Percentiles rank a stretch among this genome's conserved stretches.
phyloP scores from a whole-genome alignment of 352 stramenopile genomes.

The Elongisporangium prolatum region DNA sequence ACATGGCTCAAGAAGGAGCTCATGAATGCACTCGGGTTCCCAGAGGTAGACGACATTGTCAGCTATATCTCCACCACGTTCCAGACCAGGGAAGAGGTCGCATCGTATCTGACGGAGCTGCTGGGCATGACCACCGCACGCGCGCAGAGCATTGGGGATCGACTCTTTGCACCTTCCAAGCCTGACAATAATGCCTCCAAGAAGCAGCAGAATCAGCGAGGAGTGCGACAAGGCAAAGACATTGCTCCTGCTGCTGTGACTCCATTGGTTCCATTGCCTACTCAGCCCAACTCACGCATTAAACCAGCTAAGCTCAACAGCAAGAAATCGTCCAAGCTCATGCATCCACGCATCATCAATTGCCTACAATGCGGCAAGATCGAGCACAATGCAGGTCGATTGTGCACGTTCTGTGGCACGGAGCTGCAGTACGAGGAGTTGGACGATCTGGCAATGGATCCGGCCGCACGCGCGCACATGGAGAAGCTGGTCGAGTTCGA shows the following conservation, averaged over 20 bases:
- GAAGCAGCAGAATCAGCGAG: constrained; percentile 7
- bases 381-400: constrained; percentile 50
- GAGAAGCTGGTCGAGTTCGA: constrained; percentile 49
- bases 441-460: constrained; percentile 25
- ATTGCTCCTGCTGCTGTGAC: not conserved
- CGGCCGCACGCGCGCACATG: constrained; percentile 41
- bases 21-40: constrained; percentile 55
- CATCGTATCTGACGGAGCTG: constrained; percentile 62
- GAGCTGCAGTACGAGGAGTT: constrained; percentile 55
- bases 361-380: constrained; percentile 64
- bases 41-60: constrained; percentile 68
- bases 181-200: not conserved
- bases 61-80: constrained; percentile 48
- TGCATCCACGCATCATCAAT: constrained; percentile 64
- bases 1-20: constrained; percentile 59
- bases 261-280: constrained; percentile 33
- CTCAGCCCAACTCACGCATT: constrained; percentile 37
- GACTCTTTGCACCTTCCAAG: constrained; percentile 28
- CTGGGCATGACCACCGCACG: constrained; percentile 42
- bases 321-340: constrained; percentile 43
- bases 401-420: constrained; percentile 50
- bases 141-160: constrained; percentile 40
- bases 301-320: constrained; percentile 32
- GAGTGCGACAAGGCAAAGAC: not conserved
- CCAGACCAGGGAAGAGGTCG: constrained; percentile 34